phyloP scores from a whole-genome alignment of 805 yeast species.

The Blastobotrys terrestris region DNA sequence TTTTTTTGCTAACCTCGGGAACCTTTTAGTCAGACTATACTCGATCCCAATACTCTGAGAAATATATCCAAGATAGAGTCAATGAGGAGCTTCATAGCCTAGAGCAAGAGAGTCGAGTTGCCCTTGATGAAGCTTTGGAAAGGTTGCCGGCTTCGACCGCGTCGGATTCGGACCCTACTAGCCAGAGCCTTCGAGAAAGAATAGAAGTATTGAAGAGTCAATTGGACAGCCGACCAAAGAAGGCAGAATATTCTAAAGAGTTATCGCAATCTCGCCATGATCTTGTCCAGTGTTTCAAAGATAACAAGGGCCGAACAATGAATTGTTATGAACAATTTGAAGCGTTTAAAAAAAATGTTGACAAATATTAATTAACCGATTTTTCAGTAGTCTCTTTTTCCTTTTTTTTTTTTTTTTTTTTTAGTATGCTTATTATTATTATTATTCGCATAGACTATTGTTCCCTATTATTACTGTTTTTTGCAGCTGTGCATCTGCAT shows the following conservation, averaged over 20 bases:
- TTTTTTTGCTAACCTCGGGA: neutral
- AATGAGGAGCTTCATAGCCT: conserved; percentile 28
- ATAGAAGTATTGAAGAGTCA: conserved; percentile 27
- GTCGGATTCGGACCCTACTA: conserved; percentile 15
- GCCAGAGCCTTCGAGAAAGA: conserved; percentile 21
- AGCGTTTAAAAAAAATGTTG: conserved; percentile 16
- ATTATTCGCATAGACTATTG: neutral
- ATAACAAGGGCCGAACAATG: conserved; percentile 28
- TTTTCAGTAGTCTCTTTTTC: neutral
- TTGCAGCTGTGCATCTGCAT: too few species aligned
- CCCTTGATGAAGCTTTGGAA: conserved; percentile 19
- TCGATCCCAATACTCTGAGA: conserved; percentile 29
- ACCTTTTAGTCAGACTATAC: conserved; percentile 30
- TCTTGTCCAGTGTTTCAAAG: conserved; percentile 27
- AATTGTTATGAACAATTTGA: conserved; percentile 29
- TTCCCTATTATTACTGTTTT: too few species aligned
- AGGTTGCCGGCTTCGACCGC: conserved; percentile 15
- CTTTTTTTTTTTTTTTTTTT: neutral
- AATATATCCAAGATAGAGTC: conserved; percentile 32
- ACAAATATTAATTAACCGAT: neutral
- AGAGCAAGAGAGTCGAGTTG: conserved; percentile 25
- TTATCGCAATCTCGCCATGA: conserved; percentile 24
- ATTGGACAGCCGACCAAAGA: conserved; percentile 28
- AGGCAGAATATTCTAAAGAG: conserved; percentile 26
- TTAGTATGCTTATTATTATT: neutral